These are phyloP conservation scores for Dalbergia cochinchinensis DNA, from an alignment of 306 rosid genomes.

Conservation along the genomic window DNA sequence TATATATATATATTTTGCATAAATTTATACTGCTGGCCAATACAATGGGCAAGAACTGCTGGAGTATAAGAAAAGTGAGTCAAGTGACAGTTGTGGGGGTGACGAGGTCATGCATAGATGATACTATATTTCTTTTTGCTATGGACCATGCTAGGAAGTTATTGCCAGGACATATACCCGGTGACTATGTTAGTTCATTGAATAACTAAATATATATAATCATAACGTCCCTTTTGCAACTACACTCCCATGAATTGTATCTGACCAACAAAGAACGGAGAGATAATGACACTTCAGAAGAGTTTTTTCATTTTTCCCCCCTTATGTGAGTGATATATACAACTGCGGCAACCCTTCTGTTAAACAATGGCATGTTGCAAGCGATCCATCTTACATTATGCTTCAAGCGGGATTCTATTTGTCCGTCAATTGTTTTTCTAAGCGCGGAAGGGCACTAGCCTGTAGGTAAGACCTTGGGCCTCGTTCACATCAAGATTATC, in stretches of 20 bases:
- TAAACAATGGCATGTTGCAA: not conserved
- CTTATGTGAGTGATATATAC: not conserved
- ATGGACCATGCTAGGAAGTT: constrained; percentile 35
- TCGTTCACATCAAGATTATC: too few species aligned
- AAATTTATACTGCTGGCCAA: too few species aligned
- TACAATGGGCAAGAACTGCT: not conserved
- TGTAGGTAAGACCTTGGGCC: not conserved
- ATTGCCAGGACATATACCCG: constrained; percentile 26
- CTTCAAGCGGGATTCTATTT: not conserved
- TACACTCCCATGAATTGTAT: constrained; percentile 24
- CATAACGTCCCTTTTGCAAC: not conserved
- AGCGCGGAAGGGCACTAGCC: not conserved
- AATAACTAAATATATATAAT: constrained; percentile 5
- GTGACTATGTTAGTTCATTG: constrained; percentile 29
- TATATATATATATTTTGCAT: too few species aligned
- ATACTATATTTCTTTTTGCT: constrained; percentile 20
- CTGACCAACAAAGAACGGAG: constrained; percentile 2
- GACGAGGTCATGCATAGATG: constrained; percentile 31
- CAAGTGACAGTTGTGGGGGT: not conserved
- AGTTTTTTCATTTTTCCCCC: not conserved
- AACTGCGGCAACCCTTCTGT: not conserved
- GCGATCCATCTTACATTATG: not conserved
- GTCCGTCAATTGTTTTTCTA: not conserved
- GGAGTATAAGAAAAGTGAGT: not conserved
- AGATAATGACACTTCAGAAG: not conserved